Evolutionary conservation across 495 filamentous ascomycete species (phyloP).

Genomic region (Penicillium daleae): DNA sequence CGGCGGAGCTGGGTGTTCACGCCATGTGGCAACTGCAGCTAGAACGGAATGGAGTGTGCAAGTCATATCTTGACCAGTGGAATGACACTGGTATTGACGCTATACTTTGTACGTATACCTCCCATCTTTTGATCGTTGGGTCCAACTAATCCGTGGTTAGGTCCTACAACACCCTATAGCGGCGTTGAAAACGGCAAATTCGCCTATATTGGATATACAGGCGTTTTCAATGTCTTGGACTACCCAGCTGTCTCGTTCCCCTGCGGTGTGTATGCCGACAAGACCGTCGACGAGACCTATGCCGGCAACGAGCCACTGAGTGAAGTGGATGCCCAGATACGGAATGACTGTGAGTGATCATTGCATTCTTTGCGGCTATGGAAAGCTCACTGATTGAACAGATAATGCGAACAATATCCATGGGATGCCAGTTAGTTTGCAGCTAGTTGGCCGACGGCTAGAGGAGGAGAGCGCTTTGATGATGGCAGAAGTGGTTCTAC

Average conservation of each 20-base stretch:
- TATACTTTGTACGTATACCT: neutral
- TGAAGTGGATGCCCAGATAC: neutral
- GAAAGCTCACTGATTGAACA: neutral
- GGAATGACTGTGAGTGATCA: conserved; percentile 1
- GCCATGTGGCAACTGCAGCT: neutral
- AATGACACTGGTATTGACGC: neutral
- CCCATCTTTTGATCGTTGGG: neutral
- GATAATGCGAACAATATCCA: conserved; percentile 8
- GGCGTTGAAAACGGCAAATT: conserved; percentile 23
- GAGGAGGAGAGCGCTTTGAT: conserved; percentile 50
- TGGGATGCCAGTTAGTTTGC: conserved; percentile 46
- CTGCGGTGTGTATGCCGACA: conserved; percentile 12
- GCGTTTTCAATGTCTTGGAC: conserved; percentile 27
- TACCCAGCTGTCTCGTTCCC: conserved; percentile 26
- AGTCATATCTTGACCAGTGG: neutral
- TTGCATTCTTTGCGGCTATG: neutral
- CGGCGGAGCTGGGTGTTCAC: neutral
- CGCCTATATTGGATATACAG: conserved; percentile 21
- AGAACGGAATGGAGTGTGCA: neutral
- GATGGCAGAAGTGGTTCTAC: conserved; percentile 23
- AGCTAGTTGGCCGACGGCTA: conserved; percentile 47
- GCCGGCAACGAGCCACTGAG: neutral
- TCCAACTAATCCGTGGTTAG: neutral
- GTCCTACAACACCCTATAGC: conserved; percentile 22
- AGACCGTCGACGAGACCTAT: neutral